Percentiles rank a stretch among this genome's conserved stretches.
Evolutionary conservation across 1,139 yeast genomes (phyloP).

Genomic region (Groenewaldozyma auringiensis): DNA sequence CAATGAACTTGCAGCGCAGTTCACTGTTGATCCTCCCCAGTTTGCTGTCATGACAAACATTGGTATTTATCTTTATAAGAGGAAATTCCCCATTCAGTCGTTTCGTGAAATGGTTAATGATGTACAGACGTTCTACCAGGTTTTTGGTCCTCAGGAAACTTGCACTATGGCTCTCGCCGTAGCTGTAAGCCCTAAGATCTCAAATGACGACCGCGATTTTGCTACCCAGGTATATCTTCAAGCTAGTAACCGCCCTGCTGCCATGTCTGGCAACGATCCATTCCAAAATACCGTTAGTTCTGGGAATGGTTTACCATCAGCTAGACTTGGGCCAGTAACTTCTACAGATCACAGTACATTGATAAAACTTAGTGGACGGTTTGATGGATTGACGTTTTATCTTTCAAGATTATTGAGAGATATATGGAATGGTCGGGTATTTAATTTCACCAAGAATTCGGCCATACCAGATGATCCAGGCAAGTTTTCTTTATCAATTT

Average conservation of each 20-base stretch:
- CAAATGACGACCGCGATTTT: conserved; percentile 32
- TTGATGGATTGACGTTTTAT: conserved; percentile 81
- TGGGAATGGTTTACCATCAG: not conserved
- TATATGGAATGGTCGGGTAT: conserved; percentile 69
- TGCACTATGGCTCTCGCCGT: conserved; percentile 81
- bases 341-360: conserved; percentile 28
- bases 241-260: conserved; percentile 43
- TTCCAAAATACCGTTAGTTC: conserved; percentile 11
- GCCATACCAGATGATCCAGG: conserved; percentile 3
- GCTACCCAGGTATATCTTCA: conserved; percentile 46
- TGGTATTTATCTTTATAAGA: conserved; percentile 69
- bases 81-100: conserved; percentile 72
- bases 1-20: conserved; percentile 80
- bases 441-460: conserved; percentile 28
- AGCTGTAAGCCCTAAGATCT: conserved; percentile 52
- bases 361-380: conserved; percentile 82
- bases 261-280: conserved; percentile 28
- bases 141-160: conserved; percentile 65
- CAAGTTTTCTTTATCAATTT: conserved; percentile 13
- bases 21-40: conserved; percentile 45
- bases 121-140: conserved; percentile 43
- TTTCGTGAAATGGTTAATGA: conserved; percentile 59
- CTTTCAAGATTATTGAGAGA: conserved; percentile 71
- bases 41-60: conserved; percentile 76
- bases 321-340: not conserved